A percentile compares a stretch with the other conserved stretches of the same genome.
phyloP scores from a whole-genome alignment of 805 yeast genomes.

The Schwanniomyces polymorphus region DNA sequence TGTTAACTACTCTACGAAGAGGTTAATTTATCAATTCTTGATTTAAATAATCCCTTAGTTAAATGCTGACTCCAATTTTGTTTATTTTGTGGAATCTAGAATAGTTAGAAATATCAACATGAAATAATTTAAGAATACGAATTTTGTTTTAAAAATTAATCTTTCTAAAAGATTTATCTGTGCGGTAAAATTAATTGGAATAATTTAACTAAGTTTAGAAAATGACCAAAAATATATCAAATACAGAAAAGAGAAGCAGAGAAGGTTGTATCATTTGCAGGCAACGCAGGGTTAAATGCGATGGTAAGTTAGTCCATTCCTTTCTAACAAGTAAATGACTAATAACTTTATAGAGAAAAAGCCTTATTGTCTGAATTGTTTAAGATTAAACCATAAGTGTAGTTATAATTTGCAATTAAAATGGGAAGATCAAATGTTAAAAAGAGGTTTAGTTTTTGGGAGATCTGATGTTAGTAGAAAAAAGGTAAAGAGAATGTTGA shows the following conservation, averaged over 20 bases:
- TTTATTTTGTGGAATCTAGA: too few relatives aligned
- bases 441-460: conserved; percentile 29
- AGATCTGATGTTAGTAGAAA: conserved; percentile 14
- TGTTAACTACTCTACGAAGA: too few relatives aligned
- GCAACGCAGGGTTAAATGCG: conserved; percentile 14
- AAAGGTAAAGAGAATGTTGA: too few relatives aligned
- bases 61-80: too few relatives aligned
- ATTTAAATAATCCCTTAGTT: too few relatives aligned
- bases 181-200: too few relatives aligned
- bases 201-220: too few relatives aligned
- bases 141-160: too few relatives aligned
- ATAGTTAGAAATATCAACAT: too few relatives aligned
- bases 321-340: background rate
- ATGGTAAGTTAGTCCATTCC: conserved; percentile 4
- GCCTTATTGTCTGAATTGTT: conserved; percentile 32
- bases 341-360: conserved; percentile 16
- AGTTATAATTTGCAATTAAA: conserved; percentile 6
- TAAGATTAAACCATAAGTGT: conserved; percentile 10
- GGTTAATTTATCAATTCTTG: too few relatives aligned
- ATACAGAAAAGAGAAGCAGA: conserved; percentile 9
- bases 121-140: too few relatives aligned
- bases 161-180: too few relatives aligned
- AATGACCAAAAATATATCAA: background rate
- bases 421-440: conserved; percentile 36
- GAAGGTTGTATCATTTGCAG: conserved; percentile 15